Base-by-base conservation (phyloP, 2,329 filamentous ascomycete genomes). In the Claviceps paspali region DNA sequence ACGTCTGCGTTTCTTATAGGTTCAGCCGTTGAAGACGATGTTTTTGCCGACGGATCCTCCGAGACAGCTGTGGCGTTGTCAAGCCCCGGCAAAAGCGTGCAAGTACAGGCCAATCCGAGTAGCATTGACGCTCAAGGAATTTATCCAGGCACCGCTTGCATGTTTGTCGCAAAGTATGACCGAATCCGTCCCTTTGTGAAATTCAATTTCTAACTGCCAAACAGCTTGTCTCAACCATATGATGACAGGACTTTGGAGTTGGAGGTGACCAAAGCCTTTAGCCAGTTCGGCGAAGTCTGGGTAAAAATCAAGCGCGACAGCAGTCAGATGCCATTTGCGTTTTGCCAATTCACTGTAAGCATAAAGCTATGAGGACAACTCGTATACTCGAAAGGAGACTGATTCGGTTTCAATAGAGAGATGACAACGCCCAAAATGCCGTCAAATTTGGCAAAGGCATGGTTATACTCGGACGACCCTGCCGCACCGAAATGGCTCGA, bases 131-230 rank as follows among this genome's bases (percentile, higher is more conserved):
- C 69, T 3, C 71, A 76, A 47, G 55, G 55, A 1, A 54, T 65
- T 26, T 72, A 70, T 37, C 65, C 70, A 0, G 61, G 71, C 0
- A 64, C 63, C 6, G 68, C 69, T 28, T 79, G 75, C 47, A 63
- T 79, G 26, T 79, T 79, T 46, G 73, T 77, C 27, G 76, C 75
- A 23, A 79, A 79, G 76, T 79, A 63, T 61, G 70, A 61, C 10
- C 10, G 33, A 29, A n/a, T 26, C 12, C 12, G 29, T 29, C 15
- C 22, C 3, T 5, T 24, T 14, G 5, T 33, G 21, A 11, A 12
- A 14, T 18, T 6, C 31, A 22, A 7, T 15, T 9, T 37, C 47
- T 49, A 41, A 52, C 34, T 34, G 5, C 22, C 10, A 10, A 33
- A 5, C 24, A 77, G 74, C 40, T 60, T 79, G 2, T 60, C 68